Evolutionary conservation across 768 basidiomycete species (phyloP).

Genomic region (Pisolithus orientalis): DNA sequence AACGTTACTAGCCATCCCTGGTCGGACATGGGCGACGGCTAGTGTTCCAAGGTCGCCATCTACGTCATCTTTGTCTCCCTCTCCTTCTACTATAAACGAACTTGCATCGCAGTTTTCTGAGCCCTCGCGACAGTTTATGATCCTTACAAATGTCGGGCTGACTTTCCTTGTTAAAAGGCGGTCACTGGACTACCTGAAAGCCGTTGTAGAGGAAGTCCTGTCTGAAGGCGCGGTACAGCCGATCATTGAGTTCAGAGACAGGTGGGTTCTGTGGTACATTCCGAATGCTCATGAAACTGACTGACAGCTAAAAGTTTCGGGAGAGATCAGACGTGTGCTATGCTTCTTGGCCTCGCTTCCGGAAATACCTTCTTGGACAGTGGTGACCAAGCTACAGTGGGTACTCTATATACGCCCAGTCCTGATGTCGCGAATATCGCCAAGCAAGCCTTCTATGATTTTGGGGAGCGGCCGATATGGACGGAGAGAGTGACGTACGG

Average conservation of each 20-base stretch:
- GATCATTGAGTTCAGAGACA: constrained; percentile 79
- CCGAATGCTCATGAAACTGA: background rate
- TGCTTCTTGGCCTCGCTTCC: constrained; percentile 81
- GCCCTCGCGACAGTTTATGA: constrained; percentile 71
- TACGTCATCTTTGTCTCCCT: constrained; percentile 34
- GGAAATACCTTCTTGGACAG: constrained; percentile 76
- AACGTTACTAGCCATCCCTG: constrained; percentile 69
- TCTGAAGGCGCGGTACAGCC: constrained; percentile 69
- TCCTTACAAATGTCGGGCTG: constrained; percentile 82
- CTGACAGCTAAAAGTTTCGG: constrained; percentile 58
- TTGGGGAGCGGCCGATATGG: constrained; percentile 80
- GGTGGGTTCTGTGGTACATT: constrained; percentile 35
- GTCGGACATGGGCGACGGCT: constrained; percentile 81
- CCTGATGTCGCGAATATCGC: constrained; percentile 64
- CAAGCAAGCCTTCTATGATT: constrained; percentile 84
- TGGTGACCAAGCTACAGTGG: constrained; percentile 38
- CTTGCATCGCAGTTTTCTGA: constrained; percentile 78
- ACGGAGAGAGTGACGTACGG: constrained; percentile 72
- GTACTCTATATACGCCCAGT: constrained; percentile 45
- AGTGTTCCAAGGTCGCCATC: constrained; percentile 36
- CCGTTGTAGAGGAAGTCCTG: constrained; percentile 77
- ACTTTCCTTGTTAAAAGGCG: constrained; percentile 76
- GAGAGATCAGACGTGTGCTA: constrained; percentile 86
- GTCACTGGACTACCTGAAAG: constrained; percentile 78
- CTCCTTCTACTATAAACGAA: constrained; percentile 66